Evolutionary conservation across 1,139 yeast species (phyloP), one percentile per base, ranked within the genome.

Genomic region (Kurtzmaniella quercitrusa): DNA sequence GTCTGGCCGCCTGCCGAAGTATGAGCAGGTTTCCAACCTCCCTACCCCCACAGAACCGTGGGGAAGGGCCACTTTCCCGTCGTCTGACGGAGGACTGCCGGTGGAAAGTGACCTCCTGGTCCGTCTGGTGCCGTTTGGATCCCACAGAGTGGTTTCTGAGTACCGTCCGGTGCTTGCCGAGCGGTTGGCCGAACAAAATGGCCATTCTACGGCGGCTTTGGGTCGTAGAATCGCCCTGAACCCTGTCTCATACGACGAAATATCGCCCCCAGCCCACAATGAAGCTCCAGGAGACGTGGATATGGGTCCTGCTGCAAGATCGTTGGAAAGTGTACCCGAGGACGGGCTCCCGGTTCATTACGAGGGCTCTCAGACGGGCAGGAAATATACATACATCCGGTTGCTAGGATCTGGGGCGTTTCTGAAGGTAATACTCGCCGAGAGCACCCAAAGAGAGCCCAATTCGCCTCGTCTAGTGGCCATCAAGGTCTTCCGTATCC

Each of bases 351-450:
- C 19, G 4, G 21, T 12, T 8, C 19, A 15, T 12, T 34, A 34
- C 17, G 4, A 3, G 9, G 37, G 37, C 12, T 8, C 23, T 14
- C 19, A 17, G 37, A 34, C 37, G 5, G 3, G 43, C 56, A 51
- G 37, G 47, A 54, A 3, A 3, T 36, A 50, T 49, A 36, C 62
- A 65, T 71, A 53, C 46, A 48, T 60, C 1, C 56, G 53, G 37
- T 55, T 69, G 33, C 63, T 82, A 3, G 89, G 89, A 1, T 51
- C 64, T 7, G 89, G 89, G 0, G 78, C 76, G 44, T 82, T 82
- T 55, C 79, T 85, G 57, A 68, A 71, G 2, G 88, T 82, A 11
- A 65, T 77, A 5, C 56, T 77, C 34, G 82, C 73, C 9, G 57
- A 60, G 38, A 56, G 63, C 1, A 31, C 57, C 6, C 50, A 48